Conservation (phyloP, 2,329 filamentous ascomycete genomes). For the Cladophialophora yegresii region DNA sequence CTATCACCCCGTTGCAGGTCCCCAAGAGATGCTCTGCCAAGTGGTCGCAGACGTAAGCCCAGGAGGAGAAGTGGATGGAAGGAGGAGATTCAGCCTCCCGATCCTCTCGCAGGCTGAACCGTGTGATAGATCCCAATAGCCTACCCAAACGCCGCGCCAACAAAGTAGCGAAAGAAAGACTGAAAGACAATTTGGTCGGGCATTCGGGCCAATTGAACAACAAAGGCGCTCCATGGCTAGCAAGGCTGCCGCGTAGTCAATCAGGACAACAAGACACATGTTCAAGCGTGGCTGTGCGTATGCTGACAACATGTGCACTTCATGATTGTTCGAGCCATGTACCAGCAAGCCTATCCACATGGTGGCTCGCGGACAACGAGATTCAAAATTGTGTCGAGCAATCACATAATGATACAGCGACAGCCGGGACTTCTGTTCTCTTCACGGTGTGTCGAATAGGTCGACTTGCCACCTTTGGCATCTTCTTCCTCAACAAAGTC, state of each 20-base stretch:
- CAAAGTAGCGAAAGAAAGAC: background rate
- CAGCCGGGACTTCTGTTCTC: conserved; percentile 62
- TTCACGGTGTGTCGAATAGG: conserved; percentile 54
- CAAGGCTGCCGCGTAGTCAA: background rate
- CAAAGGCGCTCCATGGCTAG: background rate
- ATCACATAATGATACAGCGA: conserved; percentile 64
- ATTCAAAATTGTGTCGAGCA: background rate
- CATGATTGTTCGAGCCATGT: background rate
- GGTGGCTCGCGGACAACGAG: background rate
- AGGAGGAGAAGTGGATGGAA: background rate
- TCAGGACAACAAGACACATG: background rate
- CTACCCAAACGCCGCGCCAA: conserved; percentile 14
- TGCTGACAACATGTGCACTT: background rate
- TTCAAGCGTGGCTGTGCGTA: background rate
- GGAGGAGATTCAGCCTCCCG: background rate
- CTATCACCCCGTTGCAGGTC: background rate
- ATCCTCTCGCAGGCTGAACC: background rate
- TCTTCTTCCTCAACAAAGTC: conserved; percentile 77
- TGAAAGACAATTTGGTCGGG: background rate
- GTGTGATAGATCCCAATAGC: background rate
- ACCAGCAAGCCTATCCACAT: background rate
- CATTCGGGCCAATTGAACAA: background rate
- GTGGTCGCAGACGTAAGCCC: background rate
- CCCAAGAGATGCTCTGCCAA: background rate
- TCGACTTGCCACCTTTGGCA: conserved; percentile 64